These are phyloP conservation scores for Oxyria digyna DNA, from an alignment of 148 eudicot genomes.

Conservation along the genomic window DNA sequence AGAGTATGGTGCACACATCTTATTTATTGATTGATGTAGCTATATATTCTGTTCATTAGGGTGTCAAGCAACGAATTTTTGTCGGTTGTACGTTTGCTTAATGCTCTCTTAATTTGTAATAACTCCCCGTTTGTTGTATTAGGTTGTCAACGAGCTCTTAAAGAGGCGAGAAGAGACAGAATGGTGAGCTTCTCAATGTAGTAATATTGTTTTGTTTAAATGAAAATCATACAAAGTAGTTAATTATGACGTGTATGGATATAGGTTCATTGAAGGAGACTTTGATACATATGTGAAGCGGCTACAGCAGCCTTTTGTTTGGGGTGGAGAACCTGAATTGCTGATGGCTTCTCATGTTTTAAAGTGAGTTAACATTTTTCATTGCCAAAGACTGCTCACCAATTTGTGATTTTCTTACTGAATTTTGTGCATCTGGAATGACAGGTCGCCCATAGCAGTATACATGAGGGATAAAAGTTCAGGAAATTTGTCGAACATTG, in stretches of 20 bases:
- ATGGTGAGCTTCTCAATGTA: conserved; percentile 26
- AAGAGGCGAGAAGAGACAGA: conserved; percentile 66
- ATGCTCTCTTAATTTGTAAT: not conserved
- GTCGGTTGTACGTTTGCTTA: not conserved
- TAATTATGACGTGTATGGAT: not conserved
- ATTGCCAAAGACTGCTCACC: not conserved
- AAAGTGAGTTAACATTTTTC: conserved; percentile 30
- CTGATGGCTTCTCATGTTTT: conserved; percentile 70
- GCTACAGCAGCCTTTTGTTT: conserved; percentile 47
- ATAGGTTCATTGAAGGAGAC: conserved; percentile 71
- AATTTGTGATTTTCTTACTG: not conserved
- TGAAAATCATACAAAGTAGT: not conserved
- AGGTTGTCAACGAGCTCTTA: conserved; percentile 76
- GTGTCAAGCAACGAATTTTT: not conserved
- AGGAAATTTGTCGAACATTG: conserved; percentile 32
- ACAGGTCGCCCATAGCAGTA: conserved; percentile 57
- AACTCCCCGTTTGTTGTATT: conserved; percentile 7
- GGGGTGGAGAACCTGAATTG: conserved; percentile 85
- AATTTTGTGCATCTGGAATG: not conserved
- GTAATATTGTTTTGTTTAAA: not conserved
- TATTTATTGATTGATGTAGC: not conserved
- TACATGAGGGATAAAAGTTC: conserved; percentile 43
- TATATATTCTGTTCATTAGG: not conserved
- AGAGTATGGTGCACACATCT: not conserved
- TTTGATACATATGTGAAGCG: conserved; percentile 58